phyloP scores from a whole-genome alignment of 805 yeast species.

The Ogataea corticis region DNA sequence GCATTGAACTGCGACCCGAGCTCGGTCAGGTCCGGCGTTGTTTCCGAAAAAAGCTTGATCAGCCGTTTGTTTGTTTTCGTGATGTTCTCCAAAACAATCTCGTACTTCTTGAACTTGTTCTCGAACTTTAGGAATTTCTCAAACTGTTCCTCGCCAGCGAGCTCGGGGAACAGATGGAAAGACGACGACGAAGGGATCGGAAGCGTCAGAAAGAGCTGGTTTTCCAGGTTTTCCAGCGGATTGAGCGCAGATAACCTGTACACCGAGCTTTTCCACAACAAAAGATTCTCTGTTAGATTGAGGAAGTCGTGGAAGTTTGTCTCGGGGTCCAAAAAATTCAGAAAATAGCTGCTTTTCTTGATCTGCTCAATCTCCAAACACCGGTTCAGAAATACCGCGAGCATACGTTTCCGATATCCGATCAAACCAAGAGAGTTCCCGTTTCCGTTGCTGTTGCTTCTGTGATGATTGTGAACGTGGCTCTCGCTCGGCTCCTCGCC shows the following conservation, averaged over 20 bases:
- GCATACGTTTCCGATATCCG: constrained; percentile 72
- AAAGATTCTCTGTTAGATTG: constrained; percentile 52
- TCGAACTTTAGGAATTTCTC: constrained; percentile 31
- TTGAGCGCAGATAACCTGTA: constrained; percentile 62
- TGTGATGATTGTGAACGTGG: constrained; percentile 2
- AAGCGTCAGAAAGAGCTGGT: constrained; percentile 54
- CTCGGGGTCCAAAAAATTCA: constrained; percentile 82
- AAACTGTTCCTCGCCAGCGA: constrained; percentile 31
- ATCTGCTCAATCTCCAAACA: constrained; percentile 63
- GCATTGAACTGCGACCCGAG: constrained; percentile 53
- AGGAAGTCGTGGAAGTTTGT: constrained; percentile 80
- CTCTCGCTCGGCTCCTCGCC: constrained; percentile 7
- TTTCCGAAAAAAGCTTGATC: constrained; percentile 45
- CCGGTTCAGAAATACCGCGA: constrained; percentile 74
- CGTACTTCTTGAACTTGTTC: constrained; percentile 35
- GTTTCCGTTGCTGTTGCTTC: constrained; percentile 5
- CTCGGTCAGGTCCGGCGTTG: constrained; percentile 50
- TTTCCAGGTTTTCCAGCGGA: constrained; percentile 55
- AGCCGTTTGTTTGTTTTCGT: constrained; percentile 45
- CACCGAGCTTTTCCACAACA: constrained; percentile 49
- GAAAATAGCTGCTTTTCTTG: constrained; percentile 59
- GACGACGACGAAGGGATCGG: constrained; percentile 52
- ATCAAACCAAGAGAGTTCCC: constrained; percentile 22
- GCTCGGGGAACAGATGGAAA: constrained; percentile 26
- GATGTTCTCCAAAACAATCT: constrained; percentile 33